Conservation (phyloP, 352 stramenopile species). For the Peronospora destructor region DNA sequence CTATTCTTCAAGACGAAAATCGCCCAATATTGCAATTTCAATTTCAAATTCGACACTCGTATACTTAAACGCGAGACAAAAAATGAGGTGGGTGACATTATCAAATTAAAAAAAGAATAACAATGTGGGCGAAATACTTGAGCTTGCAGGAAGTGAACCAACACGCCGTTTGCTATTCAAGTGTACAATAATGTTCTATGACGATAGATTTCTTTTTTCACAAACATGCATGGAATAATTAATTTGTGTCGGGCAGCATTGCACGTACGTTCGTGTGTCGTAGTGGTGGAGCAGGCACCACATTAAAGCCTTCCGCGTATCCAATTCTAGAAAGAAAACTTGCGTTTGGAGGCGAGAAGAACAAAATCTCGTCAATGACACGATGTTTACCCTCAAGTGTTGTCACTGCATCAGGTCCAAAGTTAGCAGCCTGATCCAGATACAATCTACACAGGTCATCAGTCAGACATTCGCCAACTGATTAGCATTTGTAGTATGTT, state of each 20-base stretch:
- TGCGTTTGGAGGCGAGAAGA: constrained; percentile 26
- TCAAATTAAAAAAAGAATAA: constrained; percentile 77
- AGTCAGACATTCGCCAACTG: neutral
- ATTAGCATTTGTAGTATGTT: neutral
- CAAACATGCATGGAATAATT: no score
- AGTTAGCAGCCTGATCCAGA: constrained; percentile 6
- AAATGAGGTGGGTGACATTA: constrained; percentile 75
- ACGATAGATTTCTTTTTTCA: no score
- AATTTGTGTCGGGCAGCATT: no score
- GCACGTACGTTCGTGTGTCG: neutral
- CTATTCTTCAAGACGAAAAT: constrained; percentile 83
- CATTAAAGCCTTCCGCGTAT: constrained; percentile 24
- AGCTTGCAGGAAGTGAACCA: constrained; percentile 71
- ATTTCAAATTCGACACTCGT: constrained; percentile 66
- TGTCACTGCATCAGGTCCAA: constrained; percentile 3
- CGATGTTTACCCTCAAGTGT: constrained; percentile 15
- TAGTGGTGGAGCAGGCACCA: constrained; percentile 21
- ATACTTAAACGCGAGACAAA: constrained; percentile 38
- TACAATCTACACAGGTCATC: constrained; percentile 11
- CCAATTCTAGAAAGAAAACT: constrained; percentile 26
- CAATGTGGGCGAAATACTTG: constrained; percentile 79
- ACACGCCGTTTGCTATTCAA: constrained; percentile 67
- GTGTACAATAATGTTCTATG: no score
- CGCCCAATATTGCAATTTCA: constrained; percentile 75
- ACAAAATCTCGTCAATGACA: constrained; percentile 28